Evolutionary conservation across 331 rosid species (phyloP).

Genomic region (Pyrus hybrid): DNA sequence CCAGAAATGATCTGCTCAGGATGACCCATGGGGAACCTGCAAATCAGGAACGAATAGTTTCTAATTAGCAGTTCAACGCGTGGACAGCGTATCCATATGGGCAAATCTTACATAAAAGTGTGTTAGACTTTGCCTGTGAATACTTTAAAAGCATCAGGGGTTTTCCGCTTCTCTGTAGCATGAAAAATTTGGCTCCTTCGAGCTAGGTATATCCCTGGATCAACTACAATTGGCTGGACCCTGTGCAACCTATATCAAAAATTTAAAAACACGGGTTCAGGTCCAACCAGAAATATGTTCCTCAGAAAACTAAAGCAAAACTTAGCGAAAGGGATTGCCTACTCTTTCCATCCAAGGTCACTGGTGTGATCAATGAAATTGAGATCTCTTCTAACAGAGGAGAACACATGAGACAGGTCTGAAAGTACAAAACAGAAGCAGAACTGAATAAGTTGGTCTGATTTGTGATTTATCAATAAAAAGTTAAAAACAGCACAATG

Average conservation of each 20-base stretch:
- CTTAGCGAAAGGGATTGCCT: conserved; percentile 23
- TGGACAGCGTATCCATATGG: background rate
- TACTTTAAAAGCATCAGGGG: conserved; percentile 78
- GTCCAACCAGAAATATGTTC: background rate
- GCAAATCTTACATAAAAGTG: conserved; percentile 2
- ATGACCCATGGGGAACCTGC: conserved; percentile 95
- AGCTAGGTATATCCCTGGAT: conserved; percentile 72
- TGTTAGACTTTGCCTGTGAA: conserved; percentile 65
- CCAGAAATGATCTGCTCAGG: conserved; percentile 73
- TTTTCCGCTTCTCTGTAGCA: conserved; percentile 77
- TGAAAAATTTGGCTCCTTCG: conserved; percentile 90
- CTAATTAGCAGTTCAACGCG: conserved; percentile 5
- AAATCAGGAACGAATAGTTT: conserved; percentile 11
- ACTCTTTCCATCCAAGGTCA: conserved; percentile 98
- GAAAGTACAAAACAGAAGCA: conserved; percentile 9
- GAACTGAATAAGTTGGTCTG: background rate
- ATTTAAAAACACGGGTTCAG: conserved; percentile 8
- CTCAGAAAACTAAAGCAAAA: conserved; percentile 7
- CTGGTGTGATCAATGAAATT: conserved; percentile 88
- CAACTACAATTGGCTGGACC: conserved; percentile 81
- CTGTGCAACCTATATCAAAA: conserved; percentile 51
- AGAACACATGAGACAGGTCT: conserved; percentile 91
- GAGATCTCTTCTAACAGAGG: conserved; percentile 68
- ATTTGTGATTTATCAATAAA: background rate
- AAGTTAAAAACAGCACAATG: background rate